Conservation (phyloP, 1,284 basidiomycete genomes). For the Papiliotrema terrestris region DNA sequence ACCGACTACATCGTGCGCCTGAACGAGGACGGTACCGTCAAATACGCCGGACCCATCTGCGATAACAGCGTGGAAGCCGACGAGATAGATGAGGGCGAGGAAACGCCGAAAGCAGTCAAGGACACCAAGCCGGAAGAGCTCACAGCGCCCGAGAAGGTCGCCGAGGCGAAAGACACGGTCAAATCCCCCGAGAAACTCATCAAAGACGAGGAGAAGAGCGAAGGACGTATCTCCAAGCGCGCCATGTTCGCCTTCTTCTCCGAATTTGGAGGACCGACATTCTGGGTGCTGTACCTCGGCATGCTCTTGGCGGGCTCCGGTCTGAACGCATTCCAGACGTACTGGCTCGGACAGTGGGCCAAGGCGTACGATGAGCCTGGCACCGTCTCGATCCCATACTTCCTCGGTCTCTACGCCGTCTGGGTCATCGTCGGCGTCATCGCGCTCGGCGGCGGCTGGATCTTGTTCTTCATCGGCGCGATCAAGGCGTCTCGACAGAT, state of each 20-base stretch:
- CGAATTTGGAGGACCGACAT: slow-evolving; percentile 49
- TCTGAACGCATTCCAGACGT: slow-evolving; percentile 52
- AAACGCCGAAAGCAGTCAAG: slow-evolving; percentile 35
- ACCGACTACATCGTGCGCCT: slow-evolving; percentile 64
- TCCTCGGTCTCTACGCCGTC: slow-evolving; percentile 54
- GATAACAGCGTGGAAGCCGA: slow-evolving; percentile 19
- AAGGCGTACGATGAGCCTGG: slow-evolving; percentile 54
- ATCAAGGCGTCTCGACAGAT: slow-evolving; percentile 58
- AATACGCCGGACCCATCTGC: slow-evolving; percentile 38
- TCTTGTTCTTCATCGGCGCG: slow-evolving; percentile 49
- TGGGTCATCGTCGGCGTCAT: slow-evolving; percentile 38
- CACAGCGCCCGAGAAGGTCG: slow-evolving; percentile 35
- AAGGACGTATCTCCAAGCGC: slow-evolving; percentile 54
- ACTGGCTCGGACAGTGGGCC: slow-evolving; percentile 62
- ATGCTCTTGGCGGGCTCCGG: slow-evolving; percentile 36
- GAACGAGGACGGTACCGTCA: slow-evolving; percentile 53
- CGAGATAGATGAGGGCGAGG: slow-evolving; percentile 42
- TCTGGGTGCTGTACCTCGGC: slow-evolving; percentile 46
- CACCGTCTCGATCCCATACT: slow-evolving; percentile 46
- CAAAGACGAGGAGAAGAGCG: slow-evolving; percentile 59
- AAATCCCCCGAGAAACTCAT: slow-evolving; percentile 48
- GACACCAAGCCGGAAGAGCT: slow-evolving; percentile 44
- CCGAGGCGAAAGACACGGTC: slow-evolving; percentile 37
- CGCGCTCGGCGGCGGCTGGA: slow-evolving; percentile 39
- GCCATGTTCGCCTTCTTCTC: slow-evolving; percentile 51